Evolutionary conservation across 257 asterid genomes (phyloP).

Genomic region (Jacaranda mimosifolia): DNA sequence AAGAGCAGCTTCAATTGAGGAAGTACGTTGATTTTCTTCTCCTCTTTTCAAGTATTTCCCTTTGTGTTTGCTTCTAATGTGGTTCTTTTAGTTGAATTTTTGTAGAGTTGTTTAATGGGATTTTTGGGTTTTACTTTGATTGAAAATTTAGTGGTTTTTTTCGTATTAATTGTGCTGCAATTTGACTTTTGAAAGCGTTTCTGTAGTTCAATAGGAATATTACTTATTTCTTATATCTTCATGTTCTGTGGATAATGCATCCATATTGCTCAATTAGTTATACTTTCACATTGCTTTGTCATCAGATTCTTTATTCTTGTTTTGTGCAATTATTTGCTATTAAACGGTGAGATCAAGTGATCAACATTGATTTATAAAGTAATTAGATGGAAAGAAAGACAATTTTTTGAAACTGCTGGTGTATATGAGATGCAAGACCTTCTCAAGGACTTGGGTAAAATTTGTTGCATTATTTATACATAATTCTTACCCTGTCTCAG

Average conservation of each 20-base stretch:
- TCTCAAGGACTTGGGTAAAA: not conserved
- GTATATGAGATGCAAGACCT: too few species aligned
- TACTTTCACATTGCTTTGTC: slow-evolving; percentile 19
- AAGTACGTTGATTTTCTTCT: slow-evolving; percentile 63
- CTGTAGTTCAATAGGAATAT: too few species aligned
- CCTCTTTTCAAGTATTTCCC: slow-evolving; percentile 23
- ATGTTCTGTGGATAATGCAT: too few species aligned
- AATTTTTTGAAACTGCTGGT: not conserved
- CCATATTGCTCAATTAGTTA: not conserved
- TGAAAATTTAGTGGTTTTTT: not conserved
- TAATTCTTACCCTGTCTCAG: not conserved
- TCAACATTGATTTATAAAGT: not conserved
- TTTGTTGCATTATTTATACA: not conserved
- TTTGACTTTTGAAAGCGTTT: not conserved
- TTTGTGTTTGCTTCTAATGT: slow-evolving; percentile 5
- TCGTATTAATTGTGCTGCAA: not conserved
- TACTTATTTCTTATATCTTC: too few species aligned
- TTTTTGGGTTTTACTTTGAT: not conserved
- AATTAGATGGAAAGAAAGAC: not conserved
- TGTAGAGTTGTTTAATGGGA: not conserved
- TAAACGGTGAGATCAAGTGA: too few species aligned
- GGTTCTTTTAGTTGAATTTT: slow-evolving; percentile 5
- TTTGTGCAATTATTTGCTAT: too few species aligned
- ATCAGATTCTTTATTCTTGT: not conserved
- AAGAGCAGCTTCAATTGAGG: slow-evolving; percentile 88